Evolutionary conservation across 345 rosid genomes (phyloP).

Genomic region (Eucalyptus regnans): DNA sequence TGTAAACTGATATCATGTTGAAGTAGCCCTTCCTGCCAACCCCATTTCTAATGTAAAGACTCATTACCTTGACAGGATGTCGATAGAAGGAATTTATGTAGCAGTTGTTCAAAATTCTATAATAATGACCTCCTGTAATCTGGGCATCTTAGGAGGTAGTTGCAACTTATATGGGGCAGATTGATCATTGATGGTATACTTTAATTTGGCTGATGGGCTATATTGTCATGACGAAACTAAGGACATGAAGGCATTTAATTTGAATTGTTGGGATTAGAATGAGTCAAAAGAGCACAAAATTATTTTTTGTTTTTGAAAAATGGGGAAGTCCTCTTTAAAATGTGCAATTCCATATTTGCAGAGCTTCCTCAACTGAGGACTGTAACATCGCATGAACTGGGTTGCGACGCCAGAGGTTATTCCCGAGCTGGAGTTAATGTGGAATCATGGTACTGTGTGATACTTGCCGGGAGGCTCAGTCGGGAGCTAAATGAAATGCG

Average conservation of each 20-base stretch:
- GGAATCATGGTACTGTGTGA: slow-evolving; percentile 78
- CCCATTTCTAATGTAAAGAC: neutral
- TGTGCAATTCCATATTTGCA: slow-evolving; percentile 6
- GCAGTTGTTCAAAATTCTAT: neutral
- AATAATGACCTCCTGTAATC: neutral
- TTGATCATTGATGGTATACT: neutral
- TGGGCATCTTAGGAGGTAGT: neutral
- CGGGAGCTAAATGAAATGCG: slow-evolving; percentile 82
- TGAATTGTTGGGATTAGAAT: neutral
- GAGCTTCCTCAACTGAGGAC: slow-evolving; percentile 87
- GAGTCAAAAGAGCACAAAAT: neutral
- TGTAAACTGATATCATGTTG: neutral
- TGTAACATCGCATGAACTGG: slow-evolving; percentile 72
- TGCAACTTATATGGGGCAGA: neutral
- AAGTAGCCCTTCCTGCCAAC: neutral
- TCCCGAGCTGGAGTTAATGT: slow-evolving; percentile 79
- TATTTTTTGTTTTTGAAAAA: neutral
- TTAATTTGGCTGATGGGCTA: neutral
- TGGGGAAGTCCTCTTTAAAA: neutral
- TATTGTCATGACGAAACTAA: neutral
- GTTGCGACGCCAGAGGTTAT: slow-evolving; percentile 86
- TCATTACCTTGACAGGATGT: neutral
- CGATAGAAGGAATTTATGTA: neutral
- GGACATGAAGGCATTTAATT: neutral
- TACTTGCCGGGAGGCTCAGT: slow-evolving; percentile 82